A percentile compares a stretch with the other conserved stretches of the same genome.
These are phyloP conservation scores for Talaromyces stipitatus DNA, from an alignment of 495 filamentous ascomycete genomes.

Conservation along the genomic window DNA sequence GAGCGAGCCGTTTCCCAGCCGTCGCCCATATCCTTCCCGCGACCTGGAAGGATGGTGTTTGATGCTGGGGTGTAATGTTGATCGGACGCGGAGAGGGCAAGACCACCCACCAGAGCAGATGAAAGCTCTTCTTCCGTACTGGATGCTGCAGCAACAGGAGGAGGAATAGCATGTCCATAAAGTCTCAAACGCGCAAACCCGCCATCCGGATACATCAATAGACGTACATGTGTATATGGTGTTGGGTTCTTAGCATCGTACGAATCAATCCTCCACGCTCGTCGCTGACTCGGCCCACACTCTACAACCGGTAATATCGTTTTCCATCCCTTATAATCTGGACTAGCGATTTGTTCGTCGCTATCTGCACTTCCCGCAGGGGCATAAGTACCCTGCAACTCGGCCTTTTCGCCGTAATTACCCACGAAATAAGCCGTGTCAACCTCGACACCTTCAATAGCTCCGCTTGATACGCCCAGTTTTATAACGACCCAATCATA, in stretches of 20 bases:
- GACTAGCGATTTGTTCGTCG: constrained; percentile 51
- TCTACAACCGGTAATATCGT: constrained; percentile 60
- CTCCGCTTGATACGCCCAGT: constrained; percentile 71
- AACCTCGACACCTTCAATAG: constrained; percentile 71
- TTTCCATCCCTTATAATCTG: constrained; percentile 58
- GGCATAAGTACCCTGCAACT: constrained; percentile 69
- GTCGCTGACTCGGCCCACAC: constrained; percentile 69
- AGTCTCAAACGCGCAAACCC: constrained; percentile 85
- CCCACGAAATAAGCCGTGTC: constrained; percentile 84
- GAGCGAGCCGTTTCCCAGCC: constrained; percentile 90
- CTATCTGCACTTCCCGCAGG: constrained; percentile 43
- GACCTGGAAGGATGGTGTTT: constrained; percentile 77
- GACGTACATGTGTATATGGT: constrained; percentile 74
- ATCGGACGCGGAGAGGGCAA: constrained; percentile 70
- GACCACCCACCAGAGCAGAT: constrained; percentile 71
- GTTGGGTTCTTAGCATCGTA: constrained; percentile 41
- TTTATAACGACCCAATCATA: constrained; percentile 82
- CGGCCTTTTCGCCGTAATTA: constrained; percentile 79
- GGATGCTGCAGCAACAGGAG: constrained; percentile 9
- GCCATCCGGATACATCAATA: constrained; percentile 90
- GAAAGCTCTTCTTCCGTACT: constrained; percentile 70
- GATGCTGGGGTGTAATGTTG: constrained; percentile 80
- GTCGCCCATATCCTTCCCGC: constrained; percentile 88
- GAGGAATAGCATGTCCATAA: constrained; percentile 63
- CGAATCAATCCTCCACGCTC: constrained; percentile 64